A percentile compares a stretch with the other conserved stretches of the same genome.
phyloP scores from a whole-genome alignment of 305 asterid genomes.

The Ilex paraguariensis region DNA sequence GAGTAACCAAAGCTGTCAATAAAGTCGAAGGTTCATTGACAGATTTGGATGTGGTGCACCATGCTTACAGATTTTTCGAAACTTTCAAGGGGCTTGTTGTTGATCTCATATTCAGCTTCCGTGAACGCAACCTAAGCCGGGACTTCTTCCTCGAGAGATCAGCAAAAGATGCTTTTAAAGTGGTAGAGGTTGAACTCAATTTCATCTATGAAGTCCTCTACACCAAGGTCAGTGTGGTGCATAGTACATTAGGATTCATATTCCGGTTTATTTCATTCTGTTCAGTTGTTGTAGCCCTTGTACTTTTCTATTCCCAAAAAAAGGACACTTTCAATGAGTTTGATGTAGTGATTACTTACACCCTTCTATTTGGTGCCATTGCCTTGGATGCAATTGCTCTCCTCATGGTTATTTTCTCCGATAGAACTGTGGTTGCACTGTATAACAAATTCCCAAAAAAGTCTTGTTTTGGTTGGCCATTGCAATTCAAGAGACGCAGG shows the following conservation, averaged over 20 bases:
- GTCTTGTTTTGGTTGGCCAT: background rate
- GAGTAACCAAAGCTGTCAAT: background rate
- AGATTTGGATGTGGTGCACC: background rate
- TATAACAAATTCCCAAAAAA: background rate
- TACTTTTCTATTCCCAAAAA: background rate
- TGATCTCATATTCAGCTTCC: background rate
- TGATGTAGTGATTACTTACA: constrained; percentile 11
- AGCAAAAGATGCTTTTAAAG: background rate
- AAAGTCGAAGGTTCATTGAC: background rate
- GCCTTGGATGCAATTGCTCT: constrained; percentile 9
- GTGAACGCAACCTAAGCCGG: background rate
- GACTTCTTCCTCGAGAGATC: background rate
- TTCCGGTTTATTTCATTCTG: background rate
- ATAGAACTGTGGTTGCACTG: constrained; percentile 8
- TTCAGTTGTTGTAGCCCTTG: background rate
- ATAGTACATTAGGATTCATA: background rate
- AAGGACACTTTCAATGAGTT: background rate
- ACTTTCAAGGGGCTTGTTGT: background rate
- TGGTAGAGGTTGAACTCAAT: constrained; percentile 4
- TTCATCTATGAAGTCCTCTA: constrained; percentile 11
- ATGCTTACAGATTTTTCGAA: background rate
- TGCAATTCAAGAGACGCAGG: constrained; percentile 1
- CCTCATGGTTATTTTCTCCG: constrained; percentile 11
- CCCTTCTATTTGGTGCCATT: constrained; percentile 14
- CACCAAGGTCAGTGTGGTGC: constrained; percentile 12